A percentile compares a stretch with the other conserved stretches of the same genome.
Conservation (phyloP, 2,329 filamentous ascomycete species). For the Berkeleyomyces rouxiae region DNA sequence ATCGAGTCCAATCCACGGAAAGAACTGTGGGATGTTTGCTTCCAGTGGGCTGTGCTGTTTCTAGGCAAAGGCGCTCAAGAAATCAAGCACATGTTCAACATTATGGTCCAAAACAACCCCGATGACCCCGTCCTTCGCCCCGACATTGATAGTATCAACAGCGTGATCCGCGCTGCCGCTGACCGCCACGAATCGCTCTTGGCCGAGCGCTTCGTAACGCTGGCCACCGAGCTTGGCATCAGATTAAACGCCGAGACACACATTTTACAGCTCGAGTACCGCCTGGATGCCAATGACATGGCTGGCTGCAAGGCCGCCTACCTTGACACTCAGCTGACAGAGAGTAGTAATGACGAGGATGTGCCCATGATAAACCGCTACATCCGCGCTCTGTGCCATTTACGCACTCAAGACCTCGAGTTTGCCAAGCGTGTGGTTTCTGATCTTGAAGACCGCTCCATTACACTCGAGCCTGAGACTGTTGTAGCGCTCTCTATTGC, state of each 20-base stretch:
- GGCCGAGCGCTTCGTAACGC: constrained; percentile 53
- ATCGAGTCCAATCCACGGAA: constrained; percentile 32
- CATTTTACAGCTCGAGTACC: constrained; percentile 59
- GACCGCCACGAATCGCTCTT: constrained; percentile 52
- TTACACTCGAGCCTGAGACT: constrained; percentile 55
- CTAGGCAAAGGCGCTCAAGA: constrained; percentile 54
- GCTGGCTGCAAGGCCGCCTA: constrained; percentile 52
- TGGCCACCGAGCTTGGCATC: constrained; percentile 50
- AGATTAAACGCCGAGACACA: constrained; percentile 52
- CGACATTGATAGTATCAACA: constrained; percentile 59
- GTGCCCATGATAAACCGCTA: constrained; percentile 52
- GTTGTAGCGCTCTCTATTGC: constrained; percentile 55
- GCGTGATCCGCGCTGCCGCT: constrained; percentile 55
- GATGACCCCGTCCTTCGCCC: constrained; percentile 34
- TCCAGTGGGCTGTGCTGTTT: constrained; percentile 59
- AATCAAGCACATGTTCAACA: constrained; percentile 53
- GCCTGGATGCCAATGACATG: constrained; percentile 55
- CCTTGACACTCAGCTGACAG: constrained; percentile 36
- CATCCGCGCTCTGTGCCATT: constrained; percentile 48
- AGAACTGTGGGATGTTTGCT: constrained; percentile 51
- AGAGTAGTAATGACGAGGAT: constrained; percentile 40
- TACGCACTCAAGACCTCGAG: constrained; percentile 46
- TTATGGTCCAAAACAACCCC: constrained; percentile 38
- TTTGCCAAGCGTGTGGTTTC: constrained; percentile 57
- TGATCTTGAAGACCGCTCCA: constrained; percentile 52